These are phyloP conservation scores for Kwoniella dendrophila DNA, from an alignment of 768 basidiomycete species.

Conservation along the genomic window DNA sequence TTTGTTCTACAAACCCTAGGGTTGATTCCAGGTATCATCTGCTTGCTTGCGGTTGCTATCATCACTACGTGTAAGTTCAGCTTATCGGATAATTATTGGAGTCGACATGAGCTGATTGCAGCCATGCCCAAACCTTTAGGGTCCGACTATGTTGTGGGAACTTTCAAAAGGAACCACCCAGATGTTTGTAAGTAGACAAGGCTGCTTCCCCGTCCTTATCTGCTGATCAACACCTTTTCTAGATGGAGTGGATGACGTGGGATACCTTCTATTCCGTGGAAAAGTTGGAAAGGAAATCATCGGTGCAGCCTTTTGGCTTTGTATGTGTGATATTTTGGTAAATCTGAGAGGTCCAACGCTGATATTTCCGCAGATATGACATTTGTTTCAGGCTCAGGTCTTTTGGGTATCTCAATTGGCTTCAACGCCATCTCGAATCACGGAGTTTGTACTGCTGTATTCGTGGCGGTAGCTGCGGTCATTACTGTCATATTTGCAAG, in stretches of 20 bases:
- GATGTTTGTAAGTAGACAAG: conserved; percentile 31
- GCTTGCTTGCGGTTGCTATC: conserved; percentile 29
- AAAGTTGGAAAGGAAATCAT: conserved; percentile 35
- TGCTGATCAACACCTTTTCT: neutral
- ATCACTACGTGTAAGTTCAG: conserved; percentile 34
- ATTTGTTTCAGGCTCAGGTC: neutral
- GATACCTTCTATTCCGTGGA: conserved; percentile 29
- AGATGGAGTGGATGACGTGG: neutral
- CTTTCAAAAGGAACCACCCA: conserved; percentile 48
- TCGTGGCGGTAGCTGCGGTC: neutral
- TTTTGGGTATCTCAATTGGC: neutral
- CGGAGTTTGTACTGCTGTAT: neutral
- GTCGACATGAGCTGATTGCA: neutral
- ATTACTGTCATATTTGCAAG: neutral
- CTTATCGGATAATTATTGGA: neutral
- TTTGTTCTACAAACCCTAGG: conserved; percentile 24
- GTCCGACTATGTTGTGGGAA: conserved; percentile 39
- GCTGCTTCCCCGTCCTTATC: conserved; percentile 17
- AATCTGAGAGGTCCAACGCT: neutral
- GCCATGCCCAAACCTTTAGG: conserved; percentile 10
- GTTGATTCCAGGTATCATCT: conserved; percentile 21
- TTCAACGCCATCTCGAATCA: neutral
- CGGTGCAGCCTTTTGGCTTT: conserved; percentile 36
- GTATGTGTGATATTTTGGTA: neutral
- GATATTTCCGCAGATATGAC: neutral